These are phyloP conservation scores for Exophiala dermatitidis DNA, from an alignment of 2,329 filamentous ascomycete genomes.

Conservation along the genomic window DNA sequence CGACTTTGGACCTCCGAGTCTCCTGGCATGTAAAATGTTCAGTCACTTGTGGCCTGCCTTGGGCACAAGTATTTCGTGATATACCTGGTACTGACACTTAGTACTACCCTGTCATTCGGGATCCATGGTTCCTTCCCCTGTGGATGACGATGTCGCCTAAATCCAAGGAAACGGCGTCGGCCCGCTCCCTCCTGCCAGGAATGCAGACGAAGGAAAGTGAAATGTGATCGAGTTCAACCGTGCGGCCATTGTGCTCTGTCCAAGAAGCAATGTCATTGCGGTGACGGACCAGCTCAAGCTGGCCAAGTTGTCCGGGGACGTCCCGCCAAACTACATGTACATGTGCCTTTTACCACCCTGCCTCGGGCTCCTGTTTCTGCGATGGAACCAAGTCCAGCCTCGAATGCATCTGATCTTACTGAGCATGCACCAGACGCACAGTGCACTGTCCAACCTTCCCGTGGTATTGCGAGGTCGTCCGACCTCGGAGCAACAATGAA, in stretches of 20 bases:
- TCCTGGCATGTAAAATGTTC: too few relatives aligned
- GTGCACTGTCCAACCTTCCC: neutral
- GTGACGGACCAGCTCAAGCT: neutral
- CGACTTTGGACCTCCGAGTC: neutral
- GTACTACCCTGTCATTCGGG: too few relatives aligned
- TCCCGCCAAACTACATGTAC: neutral
- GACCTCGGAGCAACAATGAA: neutral
- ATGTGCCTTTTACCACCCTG: neutral
- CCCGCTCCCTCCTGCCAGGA: conserved; percentile 28
- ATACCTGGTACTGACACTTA: too few relatives aligned
- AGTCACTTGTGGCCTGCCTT: neutral
- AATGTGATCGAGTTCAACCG: conserved; percentile 28
- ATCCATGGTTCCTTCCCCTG: neutral
- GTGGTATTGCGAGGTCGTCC: neutral
- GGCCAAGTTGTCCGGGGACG: neutral
- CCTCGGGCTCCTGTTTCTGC: neutral
- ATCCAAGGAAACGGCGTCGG: conserved; percentile 17
- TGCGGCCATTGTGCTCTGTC: conserved; percentile 26
- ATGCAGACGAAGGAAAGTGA: conserved; percentile 31
- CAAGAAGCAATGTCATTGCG: conserved; percentile 20
- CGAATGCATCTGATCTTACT: neutral
- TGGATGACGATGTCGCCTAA: neutral
- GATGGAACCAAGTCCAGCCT: neutral
- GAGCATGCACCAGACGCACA: neutral
- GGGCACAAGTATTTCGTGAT: too few relatives aligned